These are phyloP conservation scores for Aspergillus fumigatiaffinis DNA, from an alignment of 2,329 filamentous ascomycete genomes.

Conservation along the genomic window DNA sequence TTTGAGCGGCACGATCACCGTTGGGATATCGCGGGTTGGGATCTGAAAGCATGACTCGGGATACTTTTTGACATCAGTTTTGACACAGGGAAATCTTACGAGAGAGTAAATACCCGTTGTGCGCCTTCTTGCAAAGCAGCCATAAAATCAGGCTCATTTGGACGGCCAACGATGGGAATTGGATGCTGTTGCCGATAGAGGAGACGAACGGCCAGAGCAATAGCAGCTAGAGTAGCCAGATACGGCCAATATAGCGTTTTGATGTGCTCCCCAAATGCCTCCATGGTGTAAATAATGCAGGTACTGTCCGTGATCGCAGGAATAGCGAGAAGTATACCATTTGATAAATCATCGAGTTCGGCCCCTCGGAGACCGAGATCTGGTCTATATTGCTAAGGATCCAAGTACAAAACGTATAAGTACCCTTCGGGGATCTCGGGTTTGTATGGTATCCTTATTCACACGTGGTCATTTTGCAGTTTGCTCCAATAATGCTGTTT, in stretches of 20 bases:
- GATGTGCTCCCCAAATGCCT: background rate
- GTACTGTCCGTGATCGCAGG: background rate
- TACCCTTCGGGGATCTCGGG: background rate
- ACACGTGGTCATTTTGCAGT: background rate
- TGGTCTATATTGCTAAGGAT: background rate
- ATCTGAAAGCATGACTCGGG: background rate
- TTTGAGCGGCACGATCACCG: background rate
- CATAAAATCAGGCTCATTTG: background rate
- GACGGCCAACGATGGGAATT: background rate
- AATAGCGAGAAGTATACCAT: background rate
- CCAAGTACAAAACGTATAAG: background rate
- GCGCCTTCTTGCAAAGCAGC: background rate
- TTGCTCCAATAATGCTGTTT: background rate
- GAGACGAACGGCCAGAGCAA: background rate
- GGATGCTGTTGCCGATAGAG: background rate
- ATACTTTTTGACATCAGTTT: background rate
- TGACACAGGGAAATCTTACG: background rate
- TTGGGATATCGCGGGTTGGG: background rate
- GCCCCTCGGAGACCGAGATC: background rate
- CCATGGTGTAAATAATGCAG: background rate
- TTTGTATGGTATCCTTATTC: background rate
- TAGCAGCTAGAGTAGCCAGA: background rate
- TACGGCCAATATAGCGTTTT: background rate
- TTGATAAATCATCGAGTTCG: background rate
- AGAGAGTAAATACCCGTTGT: background rate